A percentile compares a stretch with the other conserved stretches of the same genome.
Evolutionary conservation across 495 filamentous ascomycete genomes (phyloP).

Genomic region (Chaetomium tenue): DNA sequence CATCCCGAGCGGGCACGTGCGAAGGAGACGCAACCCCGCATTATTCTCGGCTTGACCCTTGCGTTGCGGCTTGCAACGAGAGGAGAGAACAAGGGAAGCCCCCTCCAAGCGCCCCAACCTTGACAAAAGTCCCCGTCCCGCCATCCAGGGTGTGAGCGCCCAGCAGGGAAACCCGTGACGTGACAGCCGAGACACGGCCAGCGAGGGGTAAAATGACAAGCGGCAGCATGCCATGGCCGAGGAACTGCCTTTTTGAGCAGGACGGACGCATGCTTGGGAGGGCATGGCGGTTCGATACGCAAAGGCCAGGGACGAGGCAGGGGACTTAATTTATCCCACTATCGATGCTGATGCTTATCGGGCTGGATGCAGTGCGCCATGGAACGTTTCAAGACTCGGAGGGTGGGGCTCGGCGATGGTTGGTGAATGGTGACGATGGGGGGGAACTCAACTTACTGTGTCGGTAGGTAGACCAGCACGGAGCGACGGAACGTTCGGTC

Average conservation of each 20-base stretch:
- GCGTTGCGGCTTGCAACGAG: neutral
- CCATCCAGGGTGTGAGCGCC: neutral
- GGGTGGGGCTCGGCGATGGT: too few species aligned
- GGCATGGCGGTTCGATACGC: neutral
- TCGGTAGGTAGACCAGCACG: too few species aligned
- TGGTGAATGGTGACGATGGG: too few species aligned
- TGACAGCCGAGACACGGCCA: neutral
- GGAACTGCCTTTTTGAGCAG: neutral
- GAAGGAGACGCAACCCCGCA: conserved; percentile 19
- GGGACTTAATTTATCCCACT: conserved; percentile 2
- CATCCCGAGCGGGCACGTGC: conserved; percentile 26
- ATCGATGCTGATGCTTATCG: neutral
- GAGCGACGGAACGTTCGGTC: neutral
- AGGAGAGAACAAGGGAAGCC: neutral
- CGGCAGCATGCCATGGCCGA: neutral
- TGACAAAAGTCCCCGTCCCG: too few species aligned
- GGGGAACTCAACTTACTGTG: too few species aligned
- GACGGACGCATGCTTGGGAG: neutral
- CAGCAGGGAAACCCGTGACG: neutral
- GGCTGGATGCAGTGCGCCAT: neutral
- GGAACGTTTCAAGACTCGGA: neutral
- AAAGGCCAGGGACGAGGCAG: neutral
- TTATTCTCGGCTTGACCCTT: neutral
- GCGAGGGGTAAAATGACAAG: neutral
- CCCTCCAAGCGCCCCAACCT: too few species aligned